A percentile compares a stretch with the other conserved stretches of the same genome.
phyloP scores from a whole-genome alignment of 176 grass and related monocot species.

The Pontederia paniculata region DNA sequence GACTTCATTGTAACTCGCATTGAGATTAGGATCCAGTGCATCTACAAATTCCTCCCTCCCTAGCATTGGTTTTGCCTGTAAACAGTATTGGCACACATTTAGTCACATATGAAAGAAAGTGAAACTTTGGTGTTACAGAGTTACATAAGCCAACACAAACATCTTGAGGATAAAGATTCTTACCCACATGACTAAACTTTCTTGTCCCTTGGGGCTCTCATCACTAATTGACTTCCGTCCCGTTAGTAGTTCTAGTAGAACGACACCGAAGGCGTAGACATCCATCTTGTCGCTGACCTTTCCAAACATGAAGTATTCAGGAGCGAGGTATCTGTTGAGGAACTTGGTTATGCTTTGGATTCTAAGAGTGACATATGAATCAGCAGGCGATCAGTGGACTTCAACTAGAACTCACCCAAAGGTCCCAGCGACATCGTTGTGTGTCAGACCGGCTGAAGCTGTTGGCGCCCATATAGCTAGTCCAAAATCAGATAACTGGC shows the following conservation, averaged over 20 bases:
- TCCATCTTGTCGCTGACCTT: constrained; percentile 79
- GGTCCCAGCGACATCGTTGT: constrained; percentile 77
- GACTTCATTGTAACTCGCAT: constrained; percentile 40
- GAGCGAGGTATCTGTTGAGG: constrained; percentile 64
- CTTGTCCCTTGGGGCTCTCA: constrained; percentile 53
- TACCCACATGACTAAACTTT: constrained; percentile 98
- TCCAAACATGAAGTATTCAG: constrained; percentile 99
- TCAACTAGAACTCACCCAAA: constrained; percentile 41
- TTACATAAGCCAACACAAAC: not conserved
- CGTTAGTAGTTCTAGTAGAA: constrained; percentile 89
- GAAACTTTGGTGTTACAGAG: not conserved
- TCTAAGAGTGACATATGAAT: not conserved
- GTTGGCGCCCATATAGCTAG: constrained; percentile 79
- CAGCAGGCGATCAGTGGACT: not conserved
- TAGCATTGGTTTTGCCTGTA: constrained; percentile 64
- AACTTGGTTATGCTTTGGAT: not conserved
- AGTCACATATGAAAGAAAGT: not conserved
- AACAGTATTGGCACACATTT: not conserved
- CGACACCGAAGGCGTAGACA: constrained; percentile 93
- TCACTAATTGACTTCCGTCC: constrained; percentile 66
- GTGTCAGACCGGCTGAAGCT: constrained; percentile 30
- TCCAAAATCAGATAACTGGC: constrained; percentile 88
- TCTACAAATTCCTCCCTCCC: constrained; percentile 44
- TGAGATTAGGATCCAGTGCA: constrained; percentile 56
- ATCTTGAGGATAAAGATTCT: not conserved